Evolutionary conservation across 2,329 filamentous ascomycete species (phyloP).

Genomic region (Dothideomycetidae sp.): DNA sequence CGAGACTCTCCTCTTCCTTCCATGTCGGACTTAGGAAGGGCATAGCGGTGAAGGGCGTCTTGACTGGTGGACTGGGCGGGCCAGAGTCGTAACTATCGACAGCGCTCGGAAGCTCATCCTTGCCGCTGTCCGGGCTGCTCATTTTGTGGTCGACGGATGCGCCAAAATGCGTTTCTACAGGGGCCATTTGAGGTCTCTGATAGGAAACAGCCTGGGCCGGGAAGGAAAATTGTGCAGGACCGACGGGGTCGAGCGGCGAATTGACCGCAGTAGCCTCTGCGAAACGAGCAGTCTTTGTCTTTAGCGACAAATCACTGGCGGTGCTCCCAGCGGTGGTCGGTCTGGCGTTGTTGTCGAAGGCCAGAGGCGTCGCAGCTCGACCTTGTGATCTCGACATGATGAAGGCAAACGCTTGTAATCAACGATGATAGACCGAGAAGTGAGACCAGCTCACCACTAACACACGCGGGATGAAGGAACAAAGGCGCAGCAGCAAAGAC

Average conservation of each 20-base stretch:
- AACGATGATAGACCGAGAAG: no score
- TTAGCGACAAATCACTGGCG: conserved; percentile 32
- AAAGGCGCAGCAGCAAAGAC: conserved; percentile 8
- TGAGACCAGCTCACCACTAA: conserved; percentile 11
- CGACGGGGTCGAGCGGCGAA: conserved; percentile 54
- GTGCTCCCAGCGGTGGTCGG: conserved; percentile 21
- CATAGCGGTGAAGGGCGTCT: conserved; percentile 67
- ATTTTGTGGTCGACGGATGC: conserved; percentile 32
- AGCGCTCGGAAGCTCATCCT: neutral
- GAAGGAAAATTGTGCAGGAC: conserved; percentile 40
- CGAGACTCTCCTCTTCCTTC: conserved; percentile 69
- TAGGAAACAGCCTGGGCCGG: conserved; percentile 38
- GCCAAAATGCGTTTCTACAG: conserved; percentile 82
- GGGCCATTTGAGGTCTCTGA: conserved; percentile 50
- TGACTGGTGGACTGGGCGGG: conserved; percentile 42
- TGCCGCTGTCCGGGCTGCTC: neutral
- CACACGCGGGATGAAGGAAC: conserved; percentile 3
- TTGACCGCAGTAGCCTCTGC: conserved; percentile 67
- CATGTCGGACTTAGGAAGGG: conserved; percentile 61
- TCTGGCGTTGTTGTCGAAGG: conserved; percentile 10
- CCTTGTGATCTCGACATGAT: neutral
- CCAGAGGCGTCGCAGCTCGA: no score
- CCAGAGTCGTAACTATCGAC: conserved; percentile 2
- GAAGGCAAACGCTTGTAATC: no score
- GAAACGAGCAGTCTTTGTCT: conserved; percentile 61